Evolutionary conservation across 352 stramenopile species (phyloP), one percentile per base, ranked within the genome.

Genomic region (Pythium oligandrum): DNA sequence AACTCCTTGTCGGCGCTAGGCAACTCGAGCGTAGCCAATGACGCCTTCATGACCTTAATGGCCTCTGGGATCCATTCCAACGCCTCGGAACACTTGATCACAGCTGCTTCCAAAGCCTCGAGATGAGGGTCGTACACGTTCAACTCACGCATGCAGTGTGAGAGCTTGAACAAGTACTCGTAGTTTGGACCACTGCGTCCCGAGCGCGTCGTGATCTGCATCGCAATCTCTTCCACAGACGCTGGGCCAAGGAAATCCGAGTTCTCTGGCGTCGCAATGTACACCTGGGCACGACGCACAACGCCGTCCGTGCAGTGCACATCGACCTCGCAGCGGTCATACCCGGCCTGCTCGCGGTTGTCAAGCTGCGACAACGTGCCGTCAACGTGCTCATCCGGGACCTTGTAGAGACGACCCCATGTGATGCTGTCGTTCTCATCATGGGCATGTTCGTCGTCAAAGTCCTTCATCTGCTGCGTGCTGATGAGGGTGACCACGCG

Each of bases 401-500:
- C 80, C 54, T 88, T 88, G 63, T 94, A 96, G 26, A 96, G 66
- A 8, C 79, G 77, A n/a, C 87, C 87, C 84, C 84, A 95, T 4
- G 80, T 90, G 52, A 89, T 83, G 46, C 67, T 68, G 61, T 91
- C 67, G 57, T 67, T 72, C 44, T 66, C 64, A 36, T 86, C 43
- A 55, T 88, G 68, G n/a, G 77, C 75, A 57, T 84, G 70, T 51
- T 81, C 76, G 65, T 94, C 83, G 11, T 80, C 63, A 52, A 90
- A 92, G 30, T 70, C 66, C 65, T 73, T 73, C 69, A 91, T 89
- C 51, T 92, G 63, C 33, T 90, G 73, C 10, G 66, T 61, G 66
- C 76, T 89, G 48, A 96, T 86, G 55, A 96, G 78, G 35, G 87
- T 96, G 40, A 93, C 87, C 10, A 95, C 86, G 45, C 87, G 82